phyloP scores from a whole-genome alignment of 352 stramenopile species.

The Phytophthora cactorum region DNA sequence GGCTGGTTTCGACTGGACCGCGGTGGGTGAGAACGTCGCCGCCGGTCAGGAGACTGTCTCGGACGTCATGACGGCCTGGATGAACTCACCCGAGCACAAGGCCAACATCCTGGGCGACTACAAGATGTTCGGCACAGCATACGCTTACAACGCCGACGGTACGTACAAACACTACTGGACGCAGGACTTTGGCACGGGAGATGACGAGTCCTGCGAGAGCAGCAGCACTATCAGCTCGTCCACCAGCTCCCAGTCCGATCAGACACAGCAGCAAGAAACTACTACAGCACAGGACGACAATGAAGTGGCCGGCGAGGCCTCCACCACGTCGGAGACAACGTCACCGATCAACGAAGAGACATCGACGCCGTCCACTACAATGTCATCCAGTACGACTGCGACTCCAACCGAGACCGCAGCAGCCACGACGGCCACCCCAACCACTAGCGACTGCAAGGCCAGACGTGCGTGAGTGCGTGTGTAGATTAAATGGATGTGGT shows the following conservation, averaged over 20 bases:
- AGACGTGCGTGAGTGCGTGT: constrained; percentile 13
- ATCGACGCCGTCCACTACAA: no score
- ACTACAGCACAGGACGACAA: not conserved
- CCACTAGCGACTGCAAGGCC: constrained; percentile 37
- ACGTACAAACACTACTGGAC: constrained; percentile 56
- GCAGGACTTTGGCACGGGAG: constrained; percentile 46
- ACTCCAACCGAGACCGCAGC: constrained; percentile 6
- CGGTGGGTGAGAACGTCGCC: constrained; percentile 41
- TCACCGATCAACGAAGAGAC: not conserved
- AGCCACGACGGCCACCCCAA: constrained; percentile 1
- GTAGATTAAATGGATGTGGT: constrained; percentile 1
- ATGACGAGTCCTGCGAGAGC: constrained; percentile 19
- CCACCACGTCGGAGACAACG: constrained; percentile 17
- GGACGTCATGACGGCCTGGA: constrained; percentile 37
- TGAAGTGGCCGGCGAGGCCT: not conserved
- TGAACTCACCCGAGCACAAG: constrained; percentile 26
- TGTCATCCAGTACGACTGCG: constrained; percentile 2
- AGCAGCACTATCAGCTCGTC: constrained; percentile 25
- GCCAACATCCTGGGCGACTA: constrained; percentile 39
- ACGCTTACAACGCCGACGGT: constrained; percentile 20
- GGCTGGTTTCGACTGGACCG: constrained; percentile 40
- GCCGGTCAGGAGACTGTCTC: constrained; percentile 33
- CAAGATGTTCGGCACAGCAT: constrained; percentile 41
- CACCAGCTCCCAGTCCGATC: constrained; percentile 23
- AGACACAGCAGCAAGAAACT: constrained; percentile 16